Evolutionary conservation across 2,329 filamentous ascomycete species (phyloP).

Genomic region (Zopfia rhizophila): DNA sequence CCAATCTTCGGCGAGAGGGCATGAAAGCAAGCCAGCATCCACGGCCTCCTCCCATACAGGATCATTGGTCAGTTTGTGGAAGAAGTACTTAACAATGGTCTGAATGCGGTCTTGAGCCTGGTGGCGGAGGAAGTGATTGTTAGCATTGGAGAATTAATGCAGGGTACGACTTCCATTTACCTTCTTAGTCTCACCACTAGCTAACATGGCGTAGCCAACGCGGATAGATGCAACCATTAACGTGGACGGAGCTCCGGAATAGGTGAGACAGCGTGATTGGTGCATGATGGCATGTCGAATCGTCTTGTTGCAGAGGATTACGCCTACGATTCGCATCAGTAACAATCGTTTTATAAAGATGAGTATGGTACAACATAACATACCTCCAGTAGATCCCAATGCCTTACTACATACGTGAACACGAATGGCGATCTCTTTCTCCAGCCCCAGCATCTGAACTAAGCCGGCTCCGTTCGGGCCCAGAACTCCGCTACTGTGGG

Average conservation of each 20-base stretch:
- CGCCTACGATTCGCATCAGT: too few species aligned
- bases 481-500: constrained; percentile 72
- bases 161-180: constrained; percentile 1
- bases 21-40: constrained; percentile 11
- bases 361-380: constrained; percentile 9
- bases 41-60: constrained; percentile 14
- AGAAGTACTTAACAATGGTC: constrained; percentile 16
- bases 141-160: constrained; percentile 1
- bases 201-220: constrained; percentile 39
- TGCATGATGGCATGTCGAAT: constrained; percentile 16
- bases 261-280: constrained; percentile 39
- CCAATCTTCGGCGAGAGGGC: constrained; percentile 20
- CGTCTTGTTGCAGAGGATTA: constrained; percentile 28
- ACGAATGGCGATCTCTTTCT: constrained; percentile 37
- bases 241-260: constrained; percentile 46
- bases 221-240: constrained; percentile 49
- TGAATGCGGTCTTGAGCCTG: constrained; percentile 19
- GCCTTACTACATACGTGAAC: constrained; percentile 42
- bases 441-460: constrained; percentile 35
- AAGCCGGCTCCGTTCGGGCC: constrained; percentile 65
- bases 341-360: too few species aligned
- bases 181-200: constrained; percentile 8
- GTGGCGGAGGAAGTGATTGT: not conserved
- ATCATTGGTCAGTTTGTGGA: constrained; percentile 2
- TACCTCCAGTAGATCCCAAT: constrained; percentile 37